phyloP scores from a whole-genome alignment of 805 yeast species.

The Hagleromyces aurorensis region DNA sequence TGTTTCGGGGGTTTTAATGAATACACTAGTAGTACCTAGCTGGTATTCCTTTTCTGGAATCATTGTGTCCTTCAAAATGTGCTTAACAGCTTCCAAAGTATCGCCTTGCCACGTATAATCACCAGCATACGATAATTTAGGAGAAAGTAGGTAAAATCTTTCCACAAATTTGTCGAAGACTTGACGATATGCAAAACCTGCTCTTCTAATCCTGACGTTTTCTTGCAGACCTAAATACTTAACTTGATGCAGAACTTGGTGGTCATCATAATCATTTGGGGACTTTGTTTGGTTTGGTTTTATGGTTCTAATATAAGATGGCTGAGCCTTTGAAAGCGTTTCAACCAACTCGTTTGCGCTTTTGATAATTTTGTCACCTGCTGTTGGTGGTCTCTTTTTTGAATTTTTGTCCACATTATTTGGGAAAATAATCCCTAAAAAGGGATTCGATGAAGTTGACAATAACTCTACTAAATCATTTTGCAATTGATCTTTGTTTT shows the following conservation, averaged over 20 bases:
- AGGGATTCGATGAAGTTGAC: constrained; percentile 59
- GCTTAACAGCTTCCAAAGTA: constrained; percentile 43
- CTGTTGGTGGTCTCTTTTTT: constrained; percentile 86
- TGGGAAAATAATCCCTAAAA: constrained; percentile 55
- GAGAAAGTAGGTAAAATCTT: constrained; percentile 80
- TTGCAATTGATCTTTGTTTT: constrained; percentile 89
- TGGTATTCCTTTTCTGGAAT: constrained; percentile 82
- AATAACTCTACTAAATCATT: constrained; percentile 79
- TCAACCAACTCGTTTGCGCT: constrained; percentile 88
- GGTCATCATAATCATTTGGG: constrained; percentile 81
- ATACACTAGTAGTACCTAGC: constrained; percentile 84
- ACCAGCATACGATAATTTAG: constrained; percentile 88
- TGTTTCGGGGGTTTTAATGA: constrained; percentile 95
- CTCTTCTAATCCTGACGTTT: constrained; percentile 94
- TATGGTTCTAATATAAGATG: constrained; percentile 94
- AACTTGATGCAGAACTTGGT: constrained; percentile 89
- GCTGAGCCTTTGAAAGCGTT: constrained; percentile 83
- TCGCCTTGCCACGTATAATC: constrained; percentile 61
- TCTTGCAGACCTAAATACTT: constrained; percentile 94
- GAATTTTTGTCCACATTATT: constrained; percentile 57
- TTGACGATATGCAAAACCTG: constrained; percentile 97
- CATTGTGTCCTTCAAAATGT: constrained; percentile 48
- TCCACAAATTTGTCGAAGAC: constrained; percentile 95
- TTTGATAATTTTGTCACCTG: constrained; percentile 86
- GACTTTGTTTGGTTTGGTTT: constrained; percentile 93